Conservation (phyloP, 805 yeast genomes). For the Metschnikowia gruessii region DNA sequence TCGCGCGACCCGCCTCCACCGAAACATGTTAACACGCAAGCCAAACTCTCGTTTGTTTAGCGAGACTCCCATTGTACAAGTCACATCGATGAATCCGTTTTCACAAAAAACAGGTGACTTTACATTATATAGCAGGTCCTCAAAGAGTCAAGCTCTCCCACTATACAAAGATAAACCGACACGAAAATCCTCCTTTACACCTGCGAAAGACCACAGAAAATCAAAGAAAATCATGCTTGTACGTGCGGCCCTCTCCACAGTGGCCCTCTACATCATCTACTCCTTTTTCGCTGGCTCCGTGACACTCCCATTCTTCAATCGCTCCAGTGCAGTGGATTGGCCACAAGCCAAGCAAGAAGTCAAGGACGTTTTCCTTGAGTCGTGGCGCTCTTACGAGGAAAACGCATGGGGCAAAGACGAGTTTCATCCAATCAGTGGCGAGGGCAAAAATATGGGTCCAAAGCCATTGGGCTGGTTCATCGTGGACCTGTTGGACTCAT, state of each 20-base stretch:
- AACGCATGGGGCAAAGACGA: constrained; percentile 86
- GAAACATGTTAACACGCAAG: neutral
- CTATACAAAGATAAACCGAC: constrained; percentile 22
- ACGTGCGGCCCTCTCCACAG: constrained; percentile 14
- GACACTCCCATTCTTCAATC: constrained; percentile 1
- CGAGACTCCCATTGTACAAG: constrained; percentile 1
- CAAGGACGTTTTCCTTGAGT: constrained; percentile 61
- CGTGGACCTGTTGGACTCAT: constrained; percentile 82
- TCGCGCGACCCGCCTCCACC: constrained; percentile 1
- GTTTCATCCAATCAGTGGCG: constrained; percentile 63
- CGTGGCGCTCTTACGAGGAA: constrained; percentile 73
- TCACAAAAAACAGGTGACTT: constrained; percentile 12
- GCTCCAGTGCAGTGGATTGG: constrained; percentile 35
- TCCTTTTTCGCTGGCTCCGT: constrained; percentile 4
- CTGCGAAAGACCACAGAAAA: constrained; percentile 6
- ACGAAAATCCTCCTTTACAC: constrained; percentile 9
- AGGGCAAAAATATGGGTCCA: constrained; percentile 72
- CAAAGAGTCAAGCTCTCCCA: constrained; percentile 16
- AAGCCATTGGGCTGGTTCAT: constrained; percentile 90
- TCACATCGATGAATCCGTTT: constrained; percentile 16
- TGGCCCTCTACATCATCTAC: constrained; percentile 16
- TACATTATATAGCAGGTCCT: constrained; percentile 10
- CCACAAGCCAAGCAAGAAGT: constrained; percentile 52
- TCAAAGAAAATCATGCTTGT: constrained; percentile 15
- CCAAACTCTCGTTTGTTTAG: neutral